Conservation (phyloP, 495 filamentous ascomycete genomes). For the Cladorrhinum samala region DNA sequence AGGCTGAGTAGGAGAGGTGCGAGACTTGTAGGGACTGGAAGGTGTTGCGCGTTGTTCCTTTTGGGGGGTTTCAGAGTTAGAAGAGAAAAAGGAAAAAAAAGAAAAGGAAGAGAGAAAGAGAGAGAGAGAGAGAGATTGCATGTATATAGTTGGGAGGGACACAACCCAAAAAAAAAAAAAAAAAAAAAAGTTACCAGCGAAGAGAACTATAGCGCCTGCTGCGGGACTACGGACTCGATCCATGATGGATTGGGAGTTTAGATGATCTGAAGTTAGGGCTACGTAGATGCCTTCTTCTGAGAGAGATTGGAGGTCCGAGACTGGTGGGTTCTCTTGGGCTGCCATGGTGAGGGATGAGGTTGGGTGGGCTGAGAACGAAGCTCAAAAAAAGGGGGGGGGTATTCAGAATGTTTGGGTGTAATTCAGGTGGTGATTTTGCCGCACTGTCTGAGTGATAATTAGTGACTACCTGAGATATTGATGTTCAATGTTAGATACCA, state of each 20-base stretch:
- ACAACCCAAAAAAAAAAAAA: too few species aligned
- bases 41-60: slow-evolving; percentile 81
- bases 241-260: slow-evolving; percentile 56
- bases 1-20: slow-evolving; percentile 77
- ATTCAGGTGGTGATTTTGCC: too few species aligned
- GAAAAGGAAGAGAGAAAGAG: background rate
- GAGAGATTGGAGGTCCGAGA: slow-evolving; percentile 19
- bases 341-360: background rate
- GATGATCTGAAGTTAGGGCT: slow-evolving; percentile 55
- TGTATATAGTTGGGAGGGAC: too few species aligned
- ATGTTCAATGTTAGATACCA: too few species aligned
- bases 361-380: too few species aligned
- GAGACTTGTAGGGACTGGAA: slow-evolving; percentile 70
- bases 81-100: slow-evolving; percentile 9
- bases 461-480: too few species aligned
- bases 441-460: too few species aligned
- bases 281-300: slow-evolving; percentile 45
- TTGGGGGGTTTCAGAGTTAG: slow-evolving; percentile 1
- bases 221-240: slow-evolving; percentile 65
- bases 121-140: too few species aligned
- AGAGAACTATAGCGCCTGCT: slow-evolving; percentile 85
- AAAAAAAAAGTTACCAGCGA: slow-evolving; percentile 67
- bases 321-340: slow-evolving; percentile 2
- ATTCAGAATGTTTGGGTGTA: too few species aligned
- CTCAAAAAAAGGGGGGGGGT: too few species aligned